Base-by-base conservation (phyloP, 257 asterid genomes). In the Lantana camara region DNA sequence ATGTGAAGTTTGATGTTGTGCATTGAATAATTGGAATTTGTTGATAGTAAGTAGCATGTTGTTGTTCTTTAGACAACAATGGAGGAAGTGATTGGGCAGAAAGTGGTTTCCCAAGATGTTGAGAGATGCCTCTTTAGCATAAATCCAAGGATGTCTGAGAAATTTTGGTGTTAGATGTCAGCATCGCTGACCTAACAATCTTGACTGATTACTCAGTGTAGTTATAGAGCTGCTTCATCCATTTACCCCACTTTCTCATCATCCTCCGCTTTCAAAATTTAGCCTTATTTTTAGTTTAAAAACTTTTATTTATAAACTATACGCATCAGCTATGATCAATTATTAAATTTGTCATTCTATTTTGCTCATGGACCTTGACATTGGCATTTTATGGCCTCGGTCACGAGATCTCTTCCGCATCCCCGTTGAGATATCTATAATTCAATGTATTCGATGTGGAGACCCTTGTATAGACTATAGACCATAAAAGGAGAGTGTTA, bases 121-220 rank as follows among this genome's bases (percentile, higher is more conserved):
- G 48, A 13, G 55, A 62, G 74, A 61, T 71, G 62, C 73, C 45
- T 24, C 0, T 20, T 11, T 2, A 51, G 35, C 69, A 76, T 50
- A 64, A 52, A 34, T 74, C 75, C 79, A 74, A 74, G 62, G 49
- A 52, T 68, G 65, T 68, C 15, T 14, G 21, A 24, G 12, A 9
- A 54, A 23, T 45, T 41, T 17, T 52, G 7, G 40, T 5, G 11
- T 60, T 51, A 35, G 55, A 40, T 21, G 64, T 61, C 75, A 50
- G n/a, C 65, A 40, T 60, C 59, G 14, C 63, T 63, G 65, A 74
- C 75, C 72, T 62, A 68, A 68, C 63, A 57, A 42, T 20, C 69
- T 63, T 68, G 71, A 74, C 75, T 21, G 54, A 30, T 11, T 44
- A 6, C n/a, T n/a, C n/a, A n/a, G n/a, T n/a, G n/a, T n/a, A n/a